Evolutionary conservation across 352 stramenopile genomes (phyloP).

Genomic region (Pythium insidiosum): DNA sequence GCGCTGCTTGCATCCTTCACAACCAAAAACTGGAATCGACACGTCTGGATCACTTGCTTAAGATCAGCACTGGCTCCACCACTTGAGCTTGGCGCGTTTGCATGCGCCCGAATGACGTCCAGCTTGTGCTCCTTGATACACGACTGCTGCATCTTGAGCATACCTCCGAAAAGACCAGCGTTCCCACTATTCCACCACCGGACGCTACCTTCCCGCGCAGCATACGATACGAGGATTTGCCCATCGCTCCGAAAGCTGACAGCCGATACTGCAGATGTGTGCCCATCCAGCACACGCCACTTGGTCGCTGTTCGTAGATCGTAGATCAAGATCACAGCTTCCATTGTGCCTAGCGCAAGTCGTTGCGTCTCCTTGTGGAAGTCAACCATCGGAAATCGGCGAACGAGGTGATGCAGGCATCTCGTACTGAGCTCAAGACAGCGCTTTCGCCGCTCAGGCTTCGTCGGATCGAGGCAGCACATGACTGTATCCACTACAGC

Average conservation of each 20-base stretch:
- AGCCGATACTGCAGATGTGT: constrained; percentile 61
- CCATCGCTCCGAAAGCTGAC: constrained; percentile 64
- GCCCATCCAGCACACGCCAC: constrained; percentile 81
- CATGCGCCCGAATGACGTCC: constrained; percentile 29
- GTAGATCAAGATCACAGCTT: constrained; percentile 85
- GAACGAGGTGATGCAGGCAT: constrained; percentile 75
- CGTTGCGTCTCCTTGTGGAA: constrained; percentile 86
- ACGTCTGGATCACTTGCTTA: constrained; percentile 82
- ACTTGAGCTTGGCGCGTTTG: constrained; percentile 38
- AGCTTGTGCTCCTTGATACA: constrained; percentile 83
- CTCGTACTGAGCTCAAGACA: constrained; percentile 74
- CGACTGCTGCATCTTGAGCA: constrained; percentile 85
- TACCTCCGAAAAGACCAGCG: constrained; percentile 65
- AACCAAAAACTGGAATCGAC: constrained; percentile 70
- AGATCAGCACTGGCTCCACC: constrained; percentile 52
- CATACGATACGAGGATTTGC: constrained; percentile 79
- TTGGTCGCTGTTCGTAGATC: constrained; percentile 83
- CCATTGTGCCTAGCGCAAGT: constrained; percentile 79
- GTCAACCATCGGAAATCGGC: constrained; percentile 81
- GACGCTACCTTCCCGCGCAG: constrained; percentile 65
- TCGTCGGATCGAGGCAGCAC: constrained; percentile 77
- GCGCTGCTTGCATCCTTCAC: constrained; percentile 31
- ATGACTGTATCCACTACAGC: constrained; percentile 84
- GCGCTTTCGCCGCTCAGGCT: constrained; percentile 66
- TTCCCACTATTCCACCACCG: constrained; percentile 84